Conservation (phyloP, 2,329 filamentous ascomycete species). For the Fusarium paranaense region DNA sequence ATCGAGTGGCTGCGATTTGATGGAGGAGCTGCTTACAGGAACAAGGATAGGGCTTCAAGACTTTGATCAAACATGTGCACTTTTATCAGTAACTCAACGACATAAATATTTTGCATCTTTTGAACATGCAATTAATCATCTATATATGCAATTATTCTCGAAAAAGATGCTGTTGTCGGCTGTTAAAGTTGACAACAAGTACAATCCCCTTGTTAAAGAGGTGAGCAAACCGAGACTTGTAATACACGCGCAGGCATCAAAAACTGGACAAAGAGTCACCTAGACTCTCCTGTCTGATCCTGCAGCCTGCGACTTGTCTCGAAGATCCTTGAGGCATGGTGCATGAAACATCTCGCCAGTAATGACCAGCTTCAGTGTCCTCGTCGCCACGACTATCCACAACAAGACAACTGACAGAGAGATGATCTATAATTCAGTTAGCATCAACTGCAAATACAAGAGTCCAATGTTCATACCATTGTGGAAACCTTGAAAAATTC, state of each 20-base stretch:
- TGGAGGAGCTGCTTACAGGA: slow-evolving; percentile 7
- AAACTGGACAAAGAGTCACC: neutral
- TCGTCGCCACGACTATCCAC: slow-evolving; percentile 55
- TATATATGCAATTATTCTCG: neutral
- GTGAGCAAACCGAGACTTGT: neutral
- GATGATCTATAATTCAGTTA: slow-evolving; percentile 49
- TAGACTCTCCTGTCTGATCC: slow-evolving; percentile 46
- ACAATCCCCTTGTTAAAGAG: neutral
- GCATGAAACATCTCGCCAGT: slow-evolving; percentile 59
- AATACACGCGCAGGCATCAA: neutral
- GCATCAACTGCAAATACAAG: neutral
- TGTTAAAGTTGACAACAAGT: neutral
- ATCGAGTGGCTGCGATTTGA: slow-evolving; percentile 42
- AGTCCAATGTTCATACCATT: slow-evolving; percentile 43
- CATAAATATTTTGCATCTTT: no score
- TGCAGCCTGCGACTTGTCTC: slow-evolving; percentile 47
- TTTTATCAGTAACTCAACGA: neutral
- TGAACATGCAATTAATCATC: no score
- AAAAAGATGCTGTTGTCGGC: neutral
- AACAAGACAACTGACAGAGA: slow-evolving; percentile 55
- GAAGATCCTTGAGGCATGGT: slow-evolving; percentile 55
- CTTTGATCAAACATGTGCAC: neutral
- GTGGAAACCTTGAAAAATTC: slow-evolving; percentile 56
- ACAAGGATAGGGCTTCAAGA: neutral
- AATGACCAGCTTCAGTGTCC: slow-evolving; percentile 52